Conservation (phyloP, 305 asterid genomes). For the Solanum hybrid region DNA sequence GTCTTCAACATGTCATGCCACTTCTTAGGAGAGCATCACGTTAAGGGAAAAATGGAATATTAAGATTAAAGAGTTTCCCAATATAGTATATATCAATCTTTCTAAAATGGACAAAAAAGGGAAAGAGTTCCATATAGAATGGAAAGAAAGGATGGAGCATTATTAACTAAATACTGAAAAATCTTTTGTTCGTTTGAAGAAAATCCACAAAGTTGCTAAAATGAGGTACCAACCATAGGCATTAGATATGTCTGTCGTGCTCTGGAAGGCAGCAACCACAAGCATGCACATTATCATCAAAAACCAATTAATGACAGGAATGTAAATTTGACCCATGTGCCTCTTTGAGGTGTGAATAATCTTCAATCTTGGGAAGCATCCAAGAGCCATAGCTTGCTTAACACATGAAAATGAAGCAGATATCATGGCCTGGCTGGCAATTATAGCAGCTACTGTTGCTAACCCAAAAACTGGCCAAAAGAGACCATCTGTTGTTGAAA, state of each 20-base stretch:
- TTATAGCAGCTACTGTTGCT: conserved; percentile 86
- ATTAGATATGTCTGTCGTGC: conserved; percentile 79
- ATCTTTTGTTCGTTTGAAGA: neutral
- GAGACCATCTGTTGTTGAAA: conserved; percentile 40
- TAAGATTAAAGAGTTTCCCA: neutral
- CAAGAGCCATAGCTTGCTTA: conserved; percentile 95
- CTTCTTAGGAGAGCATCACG: neutral
- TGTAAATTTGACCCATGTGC: conserved; percentile 88
- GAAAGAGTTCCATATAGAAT: neutral
- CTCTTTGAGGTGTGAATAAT: conserved; percentile 79
- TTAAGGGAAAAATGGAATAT: neutral
- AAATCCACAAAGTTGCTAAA: neutral
- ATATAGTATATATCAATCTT: neutral
- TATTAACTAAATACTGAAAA: neutral
- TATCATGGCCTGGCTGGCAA: conserved; percentile 98
- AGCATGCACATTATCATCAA: conserved; percentile 86
- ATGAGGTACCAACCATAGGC: conserved; percentile 61
- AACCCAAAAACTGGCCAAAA: conserved; percentile 87
- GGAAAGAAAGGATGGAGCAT: neutral
- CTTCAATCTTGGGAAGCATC: conserved; percentile 93
- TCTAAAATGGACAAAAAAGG: neutral
- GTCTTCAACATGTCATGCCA: neutral
- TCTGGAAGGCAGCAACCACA: conserved; percentile 74
- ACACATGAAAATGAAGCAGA: conserved; percentile 95
- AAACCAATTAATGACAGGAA: conserved; percentile 89